Conservation (phyloP, 345 rosid genomes). For the Rhodomyrtus tomentosa region DNA sequence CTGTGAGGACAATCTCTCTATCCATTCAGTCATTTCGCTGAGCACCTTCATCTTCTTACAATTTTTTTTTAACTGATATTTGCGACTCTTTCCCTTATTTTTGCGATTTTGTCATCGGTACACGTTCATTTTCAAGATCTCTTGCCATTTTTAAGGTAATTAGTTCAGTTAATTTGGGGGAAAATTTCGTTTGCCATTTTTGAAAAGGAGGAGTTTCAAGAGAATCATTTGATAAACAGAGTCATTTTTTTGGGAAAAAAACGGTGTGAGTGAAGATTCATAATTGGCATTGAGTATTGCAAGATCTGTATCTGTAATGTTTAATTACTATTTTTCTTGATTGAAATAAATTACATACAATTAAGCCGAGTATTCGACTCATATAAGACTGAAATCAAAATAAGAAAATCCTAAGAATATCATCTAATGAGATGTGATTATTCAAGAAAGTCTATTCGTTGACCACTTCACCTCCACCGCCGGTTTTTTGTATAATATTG, state of each 20-base stretch:
- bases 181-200: not conserved
- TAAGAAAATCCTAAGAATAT: not conserved
- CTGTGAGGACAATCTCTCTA: conserved; percentile 11
- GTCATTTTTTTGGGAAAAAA: too few relatives aligned
- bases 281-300: not conserved
- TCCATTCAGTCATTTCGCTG: conserved; percentile 12
- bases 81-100: not conserved
- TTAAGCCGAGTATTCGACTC: too few relatives aligned
- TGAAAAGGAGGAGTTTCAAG: too few relatives aligned
- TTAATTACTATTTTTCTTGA: not conserved
- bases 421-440: not conserved
- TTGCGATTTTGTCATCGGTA: not conserved
- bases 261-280: too few relatives aligned
- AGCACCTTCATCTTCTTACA: conserved; percentile 11
- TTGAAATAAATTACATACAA: not conserved
- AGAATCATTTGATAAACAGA: too few relatives aligned
- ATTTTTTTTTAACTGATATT: too few relatives aligned
- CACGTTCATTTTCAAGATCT: too few relatives aligned
- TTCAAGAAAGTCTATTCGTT: too few relatives aligned
- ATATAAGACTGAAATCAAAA: too few relatives aligned
- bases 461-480: too few relatives aligned
- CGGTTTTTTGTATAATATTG: too few relatives aligned
- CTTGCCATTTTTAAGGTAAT: too few relatives aligned
- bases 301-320: not conserved
- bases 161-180: not conserved